phyloP scores from a whole-genome alignment of 192 early-diverging fungal genomes.

The Coemansia sp. region DNA sequence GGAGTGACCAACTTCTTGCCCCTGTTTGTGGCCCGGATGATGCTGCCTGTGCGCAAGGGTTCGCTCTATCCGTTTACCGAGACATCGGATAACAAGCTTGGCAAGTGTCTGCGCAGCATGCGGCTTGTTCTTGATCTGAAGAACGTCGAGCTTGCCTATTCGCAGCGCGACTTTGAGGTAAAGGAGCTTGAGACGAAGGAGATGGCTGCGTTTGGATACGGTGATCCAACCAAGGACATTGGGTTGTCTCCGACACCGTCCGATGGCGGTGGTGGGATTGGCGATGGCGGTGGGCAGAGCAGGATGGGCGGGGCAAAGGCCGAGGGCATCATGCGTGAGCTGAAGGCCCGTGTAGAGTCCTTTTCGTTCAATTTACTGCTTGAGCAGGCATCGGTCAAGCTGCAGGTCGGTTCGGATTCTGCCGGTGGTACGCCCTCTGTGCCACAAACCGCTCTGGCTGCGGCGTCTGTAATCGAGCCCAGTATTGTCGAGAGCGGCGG shows the following conservation, averaged over 20 bases:
- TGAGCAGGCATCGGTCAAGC: slow-evolving; percentile 44
- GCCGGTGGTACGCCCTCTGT: background rate
- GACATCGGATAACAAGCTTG: slow-evolving; percentile 53
- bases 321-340: slow-evolving; percentile 47
- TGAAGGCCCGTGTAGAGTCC: slow-evolving; percentile 52
- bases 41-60: slow-evolving; percentile 56
- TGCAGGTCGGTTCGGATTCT: slow-evolving; percentile 21
- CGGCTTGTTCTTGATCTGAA: slow-evolving; percentile 50
- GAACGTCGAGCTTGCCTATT: slow-evolving; percentile 51
- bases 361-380: slow-evolving; percentile 49
- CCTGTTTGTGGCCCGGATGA: slow-evolving; percentile 54
- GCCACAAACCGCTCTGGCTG: background rate
- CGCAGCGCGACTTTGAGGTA: slow-evolving; percentile 53
- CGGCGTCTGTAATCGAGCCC: background rate
- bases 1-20: slow-evolving; percentile 43
- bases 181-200: slow-evolving; percentile 55
- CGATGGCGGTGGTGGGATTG: slow-evolving; percentile 20
- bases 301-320: slow-evolving; percentile 45
- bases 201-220: slow-evolving; percentile 30
- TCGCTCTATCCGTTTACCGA: slow-evolving; percentile 51
- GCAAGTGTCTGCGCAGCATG: slow-evolving; percentile 52
- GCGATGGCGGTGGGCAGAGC: slow-evolving; percentile 5
- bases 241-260: slow-evolving; percentile 43
- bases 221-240: slow-evolving; percentile 13
- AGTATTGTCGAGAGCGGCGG: background rate